Base-by-base conservation (phyloP, 768 basidiomycete species). In the Tephrocybe sp. region DNA sequence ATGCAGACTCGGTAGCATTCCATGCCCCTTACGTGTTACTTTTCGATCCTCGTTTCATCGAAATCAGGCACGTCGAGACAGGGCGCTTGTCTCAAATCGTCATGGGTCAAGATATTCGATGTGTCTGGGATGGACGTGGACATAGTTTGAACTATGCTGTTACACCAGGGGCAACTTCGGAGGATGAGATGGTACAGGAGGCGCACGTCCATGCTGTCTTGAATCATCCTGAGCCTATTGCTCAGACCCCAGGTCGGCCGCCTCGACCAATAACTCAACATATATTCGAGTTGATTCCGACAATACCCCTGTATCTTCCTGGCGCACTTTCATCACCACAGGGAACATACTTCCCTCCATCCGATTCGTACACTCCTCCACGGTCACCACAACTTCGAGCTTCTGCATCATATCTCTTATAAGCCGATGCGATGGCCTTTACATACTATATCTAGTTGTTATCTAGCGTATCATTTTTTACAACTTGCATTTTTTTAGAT, bases 11-110 rank as follows among this genome's bases (percentile, higher is more conserved):
- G 25, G 91, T 91, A 19, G 91, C 92, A 1, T 84, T 91, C 70
- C 93, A 94, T 62, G 80, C 86, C 38, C 94, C 93, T 1, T 93
- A 93, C 60, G 74, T 97, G 40, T 75, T 94, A 36, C 79, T 94
- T 40, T 91, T 95, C 63, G 91, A 94, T 63, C 76, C 82, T 8
- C 85, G 88, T 2, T 94, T 97, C 70, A 88, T 97, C 57, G 93
- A 97, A 67, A 79, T 97, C 33, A 83, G 93, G 19, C 86, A 93
- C 64, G 78, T 91, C 54, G 80, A 84, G 55, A 88, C 84, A 0
- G 89, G 91, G 3, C 78, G 86, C 0, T 78, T 92, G 4, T 82
- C 80, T 1, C 91, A 94, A 63, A 88, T 93, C 62, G 86, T 93
- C 50, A 77, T 81, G 0, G 91, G 92, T 1, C 78, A 78, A 47